Conservation (phyloP, 78 protist species). For the Chrysochromulina parva region DNA sequence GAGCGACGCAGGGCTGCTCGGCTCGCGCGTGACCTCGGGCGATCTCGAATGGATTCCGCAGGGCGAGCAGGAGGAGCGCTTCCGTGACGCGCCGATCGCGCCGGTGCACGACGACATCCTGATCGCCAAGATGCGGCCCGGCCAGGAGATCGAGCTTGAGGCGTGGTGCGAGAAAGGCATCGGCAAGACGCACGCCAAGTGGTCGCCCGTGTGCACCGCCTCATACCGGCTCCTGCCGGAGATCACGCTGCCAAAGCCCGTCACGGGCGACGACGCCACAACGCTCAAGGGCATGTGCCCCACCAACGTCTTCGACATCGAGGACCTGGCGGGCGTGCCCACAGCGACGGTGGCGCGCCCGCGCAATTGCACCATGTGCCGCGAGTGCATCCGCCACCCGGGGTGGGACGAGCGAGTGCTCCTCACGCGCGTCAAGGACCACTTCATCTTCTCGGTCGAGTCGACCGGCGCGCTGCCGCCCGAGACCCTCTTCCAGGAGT, state of each 20-base stretch:
- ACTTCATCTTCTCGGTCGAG: conserved; percentile 85
- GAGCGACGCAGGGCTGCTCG: too few species aligned
- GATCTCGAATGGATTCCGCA: conserved; percentile 85
- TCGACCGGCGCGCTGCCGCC: conserved; percentile 67
- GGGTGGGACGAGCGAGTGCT: conserved; percentile 39
- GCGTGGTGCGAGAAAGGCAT: conserved; percentile 73
- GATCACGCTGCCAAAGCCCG: conserved; percentile 32
- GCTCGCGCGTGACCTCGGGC: neutral
- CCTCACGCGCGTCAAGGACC: conserved; percentile 70
- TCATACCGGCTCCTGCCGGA: conserved; percentile 88
- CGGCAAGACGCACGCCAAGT: conserved; percentile 94
- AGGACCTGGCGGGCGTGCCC: conserved; percentile 44
- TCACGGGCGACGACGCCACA: conserved; percentile 74
- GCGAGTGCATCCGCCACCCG: conserved; percentile 86
- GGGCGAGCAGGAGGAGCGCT: conserved; percentile 71
- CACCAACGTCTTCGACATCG: conserved; percentile 85
- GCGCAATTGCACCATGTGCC: conserved; percentile 81
- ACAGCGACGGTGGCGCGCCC: conserved; percentile 42
- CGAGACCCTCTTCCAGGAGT: conserved; percentile 35
- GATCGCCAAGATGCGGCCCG: conserved; percentile 85
- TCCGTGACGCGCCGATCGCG: conserved; percentile 50
- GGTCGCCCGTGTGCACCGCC: conserved; percentile 95
- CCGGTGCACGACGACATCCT: conserved; percentile 88
- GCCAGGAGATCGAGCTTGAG: conserved; percentile 64
- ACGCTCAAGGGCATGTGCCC: conserved; percentile 68